Evolutionary conservation across 148 eudicot genomes (phyloP), one percentile per base, ranked within the genome.

Genomic region (Rhododendron griersonianum): DNA sequence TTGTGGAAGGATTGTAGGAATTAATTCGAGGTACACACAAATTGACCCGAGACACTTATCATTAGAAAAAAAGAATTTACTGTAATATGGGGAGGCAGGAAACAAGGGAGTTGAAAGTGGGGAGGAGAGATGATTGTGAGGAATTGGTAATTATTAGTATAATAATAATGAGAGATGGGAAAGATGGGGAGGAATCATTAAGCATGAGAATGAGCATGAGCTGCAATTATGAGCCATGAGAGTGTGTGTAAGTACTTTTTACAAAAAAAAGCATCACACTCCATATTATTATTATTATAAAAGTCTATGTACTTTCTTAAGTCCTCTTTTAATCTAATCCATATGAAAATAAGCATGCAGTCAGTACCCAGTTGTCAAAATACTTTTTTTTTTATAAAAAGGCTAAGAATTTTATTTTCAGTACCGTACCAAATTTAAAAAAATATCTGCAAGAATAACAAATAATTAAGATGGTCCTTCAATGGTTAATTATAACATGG

Each of bases 121-220:
- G 80, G 73, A 21, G 51, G 55, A 15, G 51, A 59, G 78, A 78
- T 75, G 86, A 77, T 87, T 50, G 45, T 41, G 41, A 16, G 77
- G 48, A 73, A 39, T 33, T 15, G 25, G 59, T 55, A 28, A 18
- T 51, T 21, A 47, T 47, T 47, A 33, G 1, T 33, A 74, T 76
- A 44, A 53, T 76, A 44, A 75, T 71, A 75, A 71, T 71, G 76
- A 30, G 65, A 50, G 82, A 6, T 25, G 53, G 76, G 39, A 71
- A 71, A 76, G 89, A 13, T 77, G 59, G 88, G 89, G 86, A 67
- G 84, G 80, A 78, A 87, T 87, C 69, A 87, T 87, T 87, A 84
- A 53, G 86, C 89, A 84, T 84, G 81, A 67, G 84, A 67, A 67
- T 67, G 74, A 67, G 74, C 30, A 28, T 84, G 81, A 80, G 80